These are phyloP conservation scores for Didymella segeticola DNA, from an alignment of 2,329 filamentous ascomycete genomes.

Conservation along the genomic window DNA sequence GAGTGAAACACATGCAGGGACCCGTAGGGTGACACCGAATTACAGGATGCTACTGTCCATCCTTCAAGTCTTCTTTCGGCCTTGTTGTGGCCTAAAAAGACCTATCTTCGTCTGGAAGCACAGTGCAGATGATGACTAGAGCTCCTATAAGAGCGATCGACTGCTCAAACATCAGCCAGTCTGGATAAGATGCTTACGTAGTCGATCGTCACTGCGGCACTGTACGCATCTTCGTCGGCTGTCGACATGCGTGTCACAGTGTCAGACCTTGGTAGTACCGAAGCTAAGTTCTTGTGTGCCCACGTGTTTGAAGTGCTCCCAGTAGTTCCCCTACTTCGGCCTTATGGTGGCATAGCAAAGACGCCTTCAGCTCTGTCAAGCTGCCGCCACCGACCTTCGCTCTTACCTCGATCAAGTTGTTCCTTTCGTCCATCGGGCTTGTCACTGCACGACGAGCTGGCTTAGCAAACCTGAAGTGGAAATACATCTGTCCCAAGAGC, in stretches of 20 bases:
- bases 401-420: background rate
- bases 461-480: background rate
- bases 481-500: too few relatives aligned
- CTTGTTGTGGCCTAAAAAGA: background rate
- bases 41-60: background rate
- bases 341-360: background rate
- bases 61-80: background rate
- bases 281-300: background rate
- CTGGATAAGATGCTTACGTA: background rate
- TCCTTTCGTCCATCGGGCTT: background rate
- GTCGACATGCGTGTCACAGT: background rate
- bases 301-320: too few relatives aligned
- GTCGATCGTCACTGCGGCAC: too few relatives aligned
- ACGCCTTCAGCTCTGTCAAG: background rate
- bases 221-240: background rate
- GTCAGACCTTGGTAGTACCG: background rate
- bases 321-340: background rate
- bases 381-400: background rate
- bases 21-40: background rate
- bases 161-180: background rate
- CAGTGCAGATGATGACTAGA: background rate
- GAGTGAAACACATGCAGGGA: background rate
- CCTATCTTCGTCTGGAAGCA: background rate
- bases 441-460: background rate
- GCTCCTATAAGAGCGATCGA: background rate